These are phyloP conservation scores for Colletotrichum sp. DNA, from an alignment of 2,329 filamentous ascomycete genomes.

Conservation along the genomic window DNA sequence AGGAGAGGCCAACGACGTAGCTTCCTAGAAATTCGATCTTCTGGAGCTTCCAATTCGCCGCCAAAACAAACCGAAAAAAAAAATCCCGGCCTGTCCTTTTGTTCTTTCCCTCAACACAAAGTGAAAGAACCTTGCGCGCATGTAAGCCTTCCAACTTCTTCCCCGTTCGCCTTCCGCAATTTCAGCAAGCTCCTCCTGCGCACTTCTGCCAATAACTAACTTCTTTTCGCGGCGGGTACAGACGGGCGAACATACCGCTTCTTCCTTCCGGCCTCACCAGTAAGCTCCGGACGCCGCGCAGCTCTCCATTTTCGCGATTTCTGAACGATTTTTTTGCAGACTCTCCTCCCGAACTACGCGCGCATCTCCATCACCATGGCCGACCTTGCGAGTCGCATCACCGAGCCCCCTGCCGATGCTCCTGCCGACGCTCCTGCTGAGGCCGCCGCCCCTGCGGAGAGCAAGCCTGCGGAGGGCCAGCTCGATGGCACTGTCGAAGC, in stretches of 20 bases:
- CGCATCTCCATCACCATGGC: constrained; percentile 39
- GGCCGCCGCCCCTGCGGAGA: constrained; percentile 25
- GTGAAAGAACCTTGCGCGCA: background rate
- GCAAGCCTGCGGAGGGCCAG: constrained; percentile 26
- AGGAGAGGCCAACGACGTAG: constrained; percentile 15
- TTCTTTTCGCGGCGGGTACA: background rate
- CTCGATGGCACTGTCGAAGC: constrained; percentile 39
- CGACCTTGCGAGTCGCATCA: constrained; percentile 58
- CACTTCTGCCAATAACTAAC: background rate
- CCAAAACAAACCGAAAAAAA: background rate
- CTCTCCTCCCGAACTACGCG: background rate
- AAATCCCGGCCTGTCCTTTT: background rate
- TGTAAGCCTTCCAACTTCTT: background rate
- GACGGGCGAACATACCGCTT: constrained; percentile 2
- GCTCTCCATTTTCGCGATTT: constrained; percentile 9
- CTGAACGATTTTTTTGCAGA: background rate
- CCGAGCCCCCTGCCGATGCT: constrained; percentile 38
- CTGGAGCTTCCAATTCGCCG: background rate
- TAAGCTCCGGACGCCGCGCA: constrained; percentile 20
- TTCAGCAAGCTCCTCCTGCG: background rate
- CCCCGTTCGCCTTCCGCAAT: background rate
- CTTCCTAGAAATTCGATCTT: constrained; percentile 1
- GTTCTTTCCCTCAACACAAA: background rate
- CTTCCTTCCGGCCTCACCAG: constrained; percentile 1
- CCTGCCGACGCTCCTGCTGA: constrained; percentile 24